Percentiles rank a stretch among this genome's conserved stretches.
Conservation (phyloP, 2,329 filamentous ascomycete species). For the Didymella glomerata region DNA sequence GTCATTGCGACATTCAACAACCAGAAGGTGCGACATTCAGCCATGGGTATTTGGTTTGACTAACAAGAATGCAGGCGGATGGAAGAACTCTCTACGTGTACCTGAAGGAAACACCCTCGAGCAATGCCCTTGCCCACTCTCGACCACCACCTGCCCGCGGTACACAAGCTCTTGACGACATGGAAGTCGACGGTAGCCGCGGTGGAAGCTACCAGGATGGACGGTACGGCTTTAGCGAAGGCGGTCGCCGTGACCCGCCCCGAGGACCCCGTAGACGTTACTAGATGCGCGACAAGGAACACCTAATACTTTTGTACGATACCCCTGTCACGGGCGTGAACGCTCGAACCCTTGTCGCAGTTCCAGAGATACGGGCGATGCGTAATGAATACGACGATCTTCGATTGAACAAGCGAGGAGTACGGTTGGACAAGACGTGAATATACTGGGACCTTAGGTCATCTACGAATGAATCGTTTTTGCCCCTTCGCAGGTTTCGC, state of each 20-base stretch:
- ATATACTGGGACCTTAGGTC: conserved; percentile 1
- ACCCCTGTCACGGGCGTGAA: conserved; percentile 31
- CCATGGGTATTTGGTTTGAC: conserved; percentile 3
- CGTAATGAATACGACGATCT: background rate
- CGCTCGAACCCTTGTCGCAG: background rate
- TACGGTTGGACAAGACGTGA: conserved; percentile 1
- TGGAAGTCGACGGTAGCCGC: conserved; percentile 54
- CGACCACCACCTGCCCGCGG: conserved; percentile 31
- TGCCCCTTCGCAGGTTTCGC: background rate
- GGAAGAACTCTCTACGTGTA: conserved; percentile 78
- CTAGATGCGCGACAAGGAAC: conserved; percentile 26
- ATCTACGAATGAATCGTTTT: background rate
- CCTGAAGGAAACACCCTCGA: conserved; percentile 62
- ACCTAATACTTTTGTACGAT: conserved; percentile 35
- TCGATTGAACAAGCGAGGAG: conserved; percentile 4
- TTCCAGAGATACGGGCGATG: background rate
- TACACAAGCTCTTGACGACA: conserved; percentile 47
- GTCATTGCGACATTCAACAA: conserved; percentile 81
- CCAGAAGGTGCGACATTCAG: conserved; percentile 67
- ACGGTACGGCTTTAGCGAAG: conserved; percentile 53
- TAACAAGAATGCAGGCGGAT: conserved; percentile 68
- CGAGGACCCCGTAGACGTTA: conserved; percentile 47
- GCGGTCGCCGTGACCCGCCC: conserved; percentile 37
- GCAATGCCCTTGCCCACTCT: conserved; percentile 43
- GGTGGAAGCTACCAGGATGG: conserved; percentile 55